Percentiles rank a stretch among this genome's conserved stretches.
Evolutionary conservation across 768 basidiomycete genomes (phyloP).

Genomic region (Suillus ampliporus): DNA sequence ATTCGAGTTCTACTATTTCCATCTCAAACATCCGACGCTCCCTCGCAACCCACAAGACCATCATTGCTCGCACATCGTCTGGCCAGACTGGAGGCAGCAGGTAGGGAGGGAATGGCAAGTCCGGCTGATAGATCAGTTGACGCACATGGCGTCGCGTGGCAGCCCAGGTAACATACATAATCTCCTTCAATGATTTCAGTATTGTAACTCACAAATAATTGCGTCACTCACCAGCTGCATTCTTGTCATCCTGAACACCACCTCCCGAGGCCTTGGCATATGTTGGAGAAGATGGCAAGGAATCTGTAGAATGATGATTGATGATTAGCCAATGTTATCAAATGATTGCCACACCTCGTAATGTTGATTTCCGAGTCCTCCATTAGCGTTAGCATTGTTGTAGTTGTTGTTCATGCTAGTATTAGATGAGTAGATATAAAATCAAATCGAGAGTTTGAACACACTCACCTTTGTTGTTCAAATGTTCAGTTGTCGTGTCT

Average conservation of each 20-base stretch:
- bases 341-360: too few species aligned
- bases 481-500: too few species aligned
- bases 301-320: neutral
- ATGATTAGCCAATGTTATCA: too few species aligned
- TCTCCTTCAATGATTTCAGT: neutral
- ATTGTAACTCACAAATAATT: neutral
- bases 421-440: too few species aligned
- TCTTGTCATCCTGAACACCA: neutral
- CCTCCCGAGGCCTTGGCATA: neutral
- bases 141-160: neutral
- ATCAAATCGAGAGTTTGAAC: too few species aligned
- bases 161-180: neutral
- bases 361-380: too few species aligned
- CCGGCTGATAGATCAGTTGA: neutral
- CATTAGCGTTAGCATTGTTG: too few species aligned
- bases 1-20: neutral
- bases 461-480: too few species aligned
- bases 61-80: neutral
- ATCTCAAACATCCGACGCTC: neutral
- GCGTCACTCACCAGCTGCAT: neutral
- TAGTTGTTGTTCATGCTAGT: too few species aligned
- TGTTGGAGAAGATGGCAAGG: neutral
- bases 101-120: neutral
- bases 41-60: neutral
- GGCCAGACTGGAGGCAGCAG: neutral